Evolutionary conservation across 1,139 yeast species (phyloP), one percentile per base, ranked within the genome.

Genomic region (Lodderomyces elongisporus): DNA sequence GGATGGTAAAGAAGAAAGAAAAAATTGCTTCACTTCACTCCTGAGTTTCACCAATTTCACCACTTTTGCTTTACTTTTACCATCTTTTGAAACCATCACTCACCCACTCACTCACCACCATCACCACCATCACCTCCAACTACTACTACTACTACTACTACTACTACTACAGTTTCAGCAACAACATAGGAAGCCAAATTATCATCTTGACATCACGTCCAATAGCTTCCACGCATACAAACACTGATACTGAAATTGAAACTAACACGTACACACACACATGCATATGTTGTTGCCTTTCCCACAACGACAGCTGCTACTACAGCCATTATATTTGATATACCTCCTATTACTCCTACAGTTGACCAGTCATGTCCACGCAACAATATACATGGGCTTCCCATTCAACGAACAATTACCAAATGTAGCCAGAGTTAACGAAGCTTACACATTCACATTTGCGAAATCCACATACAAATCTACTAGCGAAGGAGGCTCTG

Each of bases 351-450:
- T 37, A 13, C 25, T 32, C 21, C 28, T 31, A 22, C 34, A 17
- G 29, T 15, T 22, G 55, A 54, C 18, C n/a, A 14, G 14, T 25
- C 18, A 17, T 17, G 33, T 14, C 8, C 13, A 18, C 12, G 33
- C 29, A 20, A 55, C 56, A 34, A 54, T 66, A 28, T 72, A 74
- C 42, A 70, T 77, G 39, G 88, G 89, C 28, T 89, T 83, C 63
- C 93, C 96, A 5, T 74, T 91, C 50, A 61, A 73, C 44, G 78
- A 79, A 51, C 98, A 91, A 58, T 69, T 79, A 25, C 97, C 97
- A 13, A 82, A 88, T 24, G 85, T 91, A 9, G 96, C 95, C 4
- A 70, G 95, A 38, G 74, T 77, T 13, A 75, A 77, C 42, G 64
- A 75, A 44, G 49, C 56, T 1, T 91, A 82, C 59, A 44, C 62